phyloP scores from a whole-genome alignment of 2,329 filamentous ascomycete genomes.

The Ophiostoma pallidulum region DNA sequence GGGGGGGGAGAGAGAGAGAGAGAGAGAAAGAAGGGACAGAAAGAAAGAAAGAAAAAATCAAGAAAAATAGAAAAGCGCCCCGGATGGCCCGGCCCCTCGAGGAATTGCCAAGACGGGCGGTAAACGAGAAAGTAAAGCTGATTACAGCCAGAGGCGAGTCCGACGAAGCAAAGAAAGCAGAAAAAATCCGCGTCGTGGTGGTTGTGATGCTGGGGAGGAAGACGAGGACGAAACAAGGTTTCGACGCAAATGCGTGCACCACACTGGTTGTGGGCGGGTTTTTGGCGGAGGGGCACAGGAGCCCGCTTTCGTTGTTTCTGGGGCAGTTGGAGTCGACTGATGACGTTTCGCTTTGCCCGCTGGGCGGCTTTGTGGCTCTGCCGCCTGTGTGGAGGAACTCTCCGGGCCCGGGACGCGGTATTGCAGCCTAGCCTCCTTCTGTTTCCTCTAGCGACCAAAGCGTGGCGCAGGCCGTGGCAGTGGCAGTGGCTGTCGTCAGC shows the following conservation, averaged over 20 bases:
- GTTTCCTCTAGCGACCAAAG: neutral
- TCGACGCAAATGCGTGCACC: too few relatives aligned
- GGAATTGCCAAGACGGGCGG: neutral
- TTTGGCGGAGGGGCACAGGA: too few relatives aligned
- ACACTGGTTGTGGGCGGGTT: too few relatives aligned
- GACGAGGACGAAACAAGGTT: too few relatives aligned
- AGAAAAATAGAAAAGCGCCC: neutral
- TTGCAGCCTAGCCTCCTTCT: too few relatives aligned
- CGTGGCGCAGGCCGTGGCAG: constrained; percentile 11
- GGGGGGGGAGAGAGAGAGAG: neutral
- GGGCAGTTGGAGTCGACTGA: neutral
- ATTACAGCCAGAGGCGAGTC: neutral
- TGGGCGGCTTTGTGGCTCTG: too few relatives aligned
- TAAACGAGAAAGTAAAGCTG: neutral
- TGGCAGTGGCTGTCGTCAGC: constrained; percentile 1
- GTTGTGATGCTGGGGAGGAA: too few relatives aligned
- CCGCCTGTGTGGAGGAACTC: too few relatives aligned
- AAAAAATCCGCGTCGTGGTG: neutral
- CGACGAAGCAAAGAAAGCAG: neutral
- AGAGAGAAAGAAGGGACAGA: constrained; percentile 9
- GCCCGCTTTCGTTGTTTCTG: neutral
- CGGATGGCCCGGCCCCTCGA: constrained; percentile 2
- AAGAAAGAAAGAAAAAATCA: neutral
- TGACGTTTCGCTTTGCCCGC: too few relatives aligned
- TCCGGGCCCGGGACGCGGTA: too few relatives aligned